phyloP scores from a whole-genome alignment of 768 basidiomycete genomes.

The Myochromella boudieri region DNA sequence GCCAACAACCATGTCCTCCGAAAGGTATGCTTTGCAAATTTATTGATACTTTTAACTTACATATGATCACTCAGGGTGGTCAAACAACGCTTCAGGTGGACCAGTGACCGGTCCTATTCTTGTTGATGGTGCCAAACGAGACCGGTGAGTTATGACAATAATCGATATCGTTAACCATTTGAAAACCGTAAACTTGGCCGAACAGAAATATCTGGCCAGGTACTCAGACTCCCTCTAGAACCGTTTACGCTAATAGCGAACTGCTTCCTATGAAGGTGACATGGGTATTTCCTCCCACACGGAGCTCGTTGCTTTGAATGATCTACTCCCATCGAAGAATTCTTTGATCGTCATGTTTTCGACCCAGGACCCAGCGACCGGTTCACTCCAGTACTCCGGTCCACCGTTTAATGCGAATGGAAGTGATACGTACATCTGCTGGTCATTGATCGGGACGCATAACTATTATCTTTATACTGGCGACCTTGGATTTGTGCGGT shows the following conservation, averaged over 20 bases:
- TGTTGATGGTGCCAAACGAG: conserved; percentile 54
- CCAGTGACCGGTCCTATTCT: conserved; percentile 49
- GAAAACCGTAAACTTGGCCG: background rate
- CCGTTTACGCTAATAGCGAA: background rate
- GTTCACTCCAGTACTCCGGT: conserved; percentile 45
- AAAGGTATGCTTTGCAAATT: conserved; percentile 13
- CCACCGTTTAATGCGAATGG: conserved; percentile 34
- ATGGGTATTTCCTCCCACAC: conserved; percentile 43
- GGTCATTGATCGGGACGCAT: conserved; percentile 45
- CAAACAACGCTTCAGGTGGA: conserved; percentile 47
- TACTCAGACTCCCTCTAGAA: background rate
- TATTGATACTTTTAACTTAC: background rate
- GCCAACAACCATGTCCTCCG: conserved; percentile 31
- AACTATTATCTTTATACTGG: conserved; percentile 49
- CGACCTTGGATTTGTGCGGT: conserved; percentile 40
- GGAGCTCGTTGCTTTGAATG: conserved; percentile 32
- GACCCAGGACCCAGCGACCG: conserved; percentile 42
- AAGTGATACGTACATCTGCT: conserved; percentile 48
- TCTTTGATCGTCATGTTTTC: conserved; percentile 49
- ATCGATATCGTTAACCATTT: background rate
- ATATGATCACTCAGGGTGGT: conserved; percentile 37
- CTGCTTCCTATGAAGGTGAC: conserved; percentile 25
- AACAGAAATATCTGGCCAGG: conserved; percentile 28
- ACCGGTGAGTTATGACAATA: conserved; percentile 30
- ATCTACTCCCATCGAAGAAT: conserved; percentile 40